phyloP scores from a whole-genome alignment of 1,139 yeast species.

The Arxiozyma heterogenica region DNA sequence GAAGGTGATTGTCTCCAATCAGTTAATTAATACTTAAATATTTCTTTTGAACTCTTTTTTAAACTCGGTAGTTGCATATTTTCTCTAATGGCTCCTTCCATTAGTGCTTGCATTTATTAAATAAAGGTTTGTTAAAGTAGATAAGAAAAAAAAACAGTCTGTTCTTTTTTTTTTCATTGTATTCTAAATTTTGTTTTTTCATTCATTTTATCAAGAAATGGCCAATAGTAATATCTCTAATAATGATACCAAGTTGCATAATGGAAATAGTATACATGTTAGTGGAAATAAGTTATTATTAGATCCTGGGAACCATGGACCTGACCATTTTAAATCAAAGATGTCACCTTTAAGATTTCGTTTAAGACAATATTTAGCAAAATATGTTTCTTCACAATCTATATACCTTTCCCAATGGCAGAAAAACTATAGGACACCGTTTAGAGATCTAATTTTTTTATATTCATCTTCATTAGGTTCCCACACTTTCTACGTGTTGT shows the following conservation, averaged over 20 bases:
- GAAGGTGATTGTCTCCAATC: neutral
- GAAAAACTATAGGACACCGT: slow-evolving; percentile 38
- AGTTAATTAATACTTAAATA: too few relatives aligned
- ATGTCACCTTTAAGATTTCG: slow-evolving; percentile 53
- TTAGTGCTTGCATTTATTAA: too few relatives aligned
- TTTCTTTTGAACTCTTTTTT: too few relatives aligned
- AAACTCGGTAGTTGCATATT: neutral
- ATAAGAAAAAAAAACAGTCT: too few relatives aligned
- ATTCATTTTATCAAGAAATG: neutral
- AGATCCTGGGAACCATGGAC: slow-evolving; percentile 69
- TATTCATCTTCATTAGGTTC: slow-evolving; percentile 86
- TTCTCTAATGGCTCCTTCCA: too few relatives aligned
- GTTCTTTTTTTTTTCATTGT: too few relatives aligned
- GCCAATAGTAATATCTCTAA: neutral
- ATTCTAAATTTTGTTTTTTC: too few relatives aligned
- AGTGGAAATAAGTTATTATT: neutral
- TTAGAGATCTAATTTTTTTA: slow-evolving; percentile 68
- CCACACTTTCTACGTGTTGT: slow-evolving; percentile 84
- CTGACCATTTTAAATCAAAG: slow-evolving; percentile 51
- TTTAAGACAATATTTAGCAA: slow-evolving; percentile 47
- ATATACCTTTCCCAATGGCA: slow-evolving; percentile 51
- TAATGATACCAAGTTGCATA: neutral
- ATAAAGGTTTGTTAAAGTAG: neutral
- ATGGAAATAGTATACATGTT: neutral
- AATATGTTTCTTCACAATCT: slow-evolving; percentile 59